These are phyloP conservation scores for Parietaria judaica DNA, from an alignment of 306 rosid species.

Conservation along the genomic window DNA sequence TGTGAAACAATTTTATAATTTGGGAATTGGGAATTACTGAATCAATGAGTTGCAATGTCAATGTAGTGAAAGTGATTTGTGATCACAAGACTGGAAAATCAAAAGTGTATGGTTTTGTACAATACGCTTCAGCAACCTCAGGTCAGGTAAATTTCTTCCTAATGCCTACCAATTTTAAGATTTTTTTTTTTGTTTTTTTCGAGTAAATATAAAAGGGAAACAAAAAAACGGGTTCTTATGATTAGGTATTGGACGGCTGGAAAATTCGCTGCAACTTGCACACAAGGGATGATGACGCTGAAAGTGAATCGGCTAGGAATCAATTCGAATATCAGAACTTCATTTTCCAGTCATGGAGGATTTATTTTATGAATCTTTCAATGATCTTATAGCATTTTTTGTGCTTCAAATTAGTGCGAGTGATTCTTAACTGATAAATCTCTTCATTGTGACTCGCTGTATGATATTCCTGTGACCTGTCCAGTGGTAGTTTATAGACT, in stretches of 20 bases:
- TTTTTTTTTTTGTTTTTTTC: background rate
- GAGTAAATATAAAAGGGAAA: too few relatives aligned
- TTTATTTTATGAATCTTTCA: too few relatives aligned
- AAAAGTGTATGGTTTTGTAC: constrained; percentile 57
- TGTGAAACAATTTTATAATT: background rate
- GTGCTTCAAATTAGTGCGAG: too few relatives aligned
- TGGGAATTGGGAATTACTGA: background rate
- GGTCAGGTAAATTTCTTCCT: constrained; percentile 27
- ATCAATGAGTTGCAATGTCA: background rate
- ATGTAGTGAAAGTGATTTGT: constrained; percentile 55
- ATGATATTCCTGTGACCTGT: too few relatives aligned
- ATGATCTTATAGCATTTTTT: too few relatives aligned
- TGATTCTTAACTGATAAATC: too few relatives aligned
- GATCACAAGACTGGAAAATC: constrained; percentile 54
- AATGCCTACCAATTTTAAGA: background rate
- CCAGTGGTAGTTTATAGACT: too few relatives aligned
- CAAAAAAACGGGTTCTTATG: background rate
- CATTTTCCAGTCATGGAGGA: too few relatives aligned
- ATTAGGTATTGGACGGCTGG: constrained; percentile 50
- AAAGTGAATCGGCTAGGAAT: too few relatives aligned
- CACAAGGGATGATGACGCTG: constrained; percentile 14
- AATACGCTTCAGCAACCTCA: constrained; percentile 37
- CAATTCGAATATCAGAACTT: too few relatives aligned
- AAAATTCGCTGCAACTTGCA: constrained; percentile 45
- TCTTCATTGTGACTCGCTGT: too few relatives aligned